Evolutionary conservation across 2,329 filamentous ascomycete species (phyloP), one percentile per base, ranked within the genome.

Genomic region (Boeremia exigua): DNA sequence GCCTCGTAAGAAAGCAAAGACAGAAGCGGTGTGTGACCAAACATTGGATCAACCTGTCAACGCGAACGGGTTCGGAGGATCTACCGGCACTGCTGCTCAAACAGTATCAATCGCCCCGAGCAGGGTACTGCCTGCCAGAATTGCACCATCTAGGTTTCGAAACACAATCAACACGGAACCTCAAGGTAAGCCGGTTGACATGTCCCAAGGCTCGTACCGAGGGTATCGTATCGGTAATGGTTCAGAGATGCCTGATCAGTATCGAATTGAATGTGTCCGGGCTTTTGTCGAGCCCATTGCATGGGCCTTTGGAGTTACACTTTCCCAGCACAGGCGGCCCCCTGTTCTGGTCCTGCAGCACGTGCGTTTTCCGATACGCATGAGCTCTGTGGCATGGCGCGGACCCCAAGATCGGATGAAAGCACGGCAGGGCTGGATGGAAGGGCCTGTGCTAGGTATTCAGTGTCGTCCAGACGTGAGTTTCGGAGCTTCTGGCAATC

Each of bases 161-260:
- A 68, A 59, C 63, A 50, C 60, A 51, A 50, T 45, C n/a, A 69
- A 67, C 12, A 58, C 57, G 29, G 60, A 60, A 38, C 47, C 59
- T 54, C 34, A 55, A 28, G 62, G 65, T 15, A 70, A 62, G 43
- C 51, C 66, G 23, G 48, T 50, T 27, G 68, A 74, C 53, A 50
- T 67, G 12, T 70, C 71, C 17, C 65, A 66, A 27, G 75, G 74
- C 12, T 72, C 69, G 54, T 88, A 88, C 70, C 84, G 80, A 39
- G 86, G 86, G 28, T 81, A 83, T 38, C 84, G 86, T 23, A 80
- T 82, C n/a, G 81, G 80, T 8, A 80, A 81, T 32, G 85, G 84
- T 15, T 68, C 75, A 28, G 81, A 85, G 40, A 86, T 87, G 83
- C 85, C 85, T 14, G 82, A 84, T 44, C 78, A 80, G 25, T 80